Evolutionary conservation across 108 stramenopile genomes (phyloP).

Genomic region (Stephanodiscus triporus): DNA sequence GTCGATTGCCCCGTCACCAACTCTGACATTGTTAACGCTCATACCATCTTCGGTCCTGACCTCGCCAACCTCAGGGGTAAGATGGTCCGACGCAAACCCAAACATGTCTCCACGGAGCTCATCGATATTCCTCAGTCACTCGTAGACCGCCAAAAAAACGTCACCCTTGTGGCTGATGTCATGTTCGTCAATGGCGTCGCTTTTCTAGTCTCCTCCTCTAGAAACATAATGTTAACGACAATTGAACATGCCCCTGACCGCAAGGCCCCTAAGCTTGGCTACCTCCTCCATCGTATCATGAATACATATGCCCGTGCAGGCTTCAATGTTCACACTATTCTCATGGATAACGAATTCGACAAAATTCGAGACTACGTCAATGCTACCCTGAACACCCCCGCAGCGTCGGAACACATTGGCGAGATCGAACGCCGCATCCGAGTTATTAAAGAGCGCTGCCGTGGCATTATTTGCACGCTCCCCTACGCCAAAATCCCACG

Average conservation of each 20-base stretch:
- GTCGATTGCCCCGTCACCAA: slow-evolving; percentile 34
- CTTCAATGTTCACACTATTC: background rate
- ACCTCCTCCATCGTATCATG: slow-evolving; percentile 21
- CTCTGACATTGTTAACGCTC: slow-evolving; percentile 14
- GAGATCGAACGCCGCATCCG: slow-evolving; percentile 48
- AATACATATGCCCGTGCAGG: slow-evolving; percentile 21
- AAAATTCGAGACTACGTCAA: background rate
- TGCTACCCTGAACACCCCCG: slow-evolving; percentile 11
- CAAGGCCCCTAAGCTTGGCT: background rate
- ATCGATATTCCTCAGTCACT: slow-evolving; percentile 27
- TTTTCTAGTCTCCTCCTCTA: too few species aligned
- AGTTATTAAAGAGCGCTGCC: slow-evolving; percentile 41
- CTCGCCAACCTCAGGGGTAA: slow-evolving; percentile 42
- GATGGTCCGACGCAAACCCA: slow-evolving; percentile 6
- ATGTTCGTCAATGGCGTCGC: too few species aligned
- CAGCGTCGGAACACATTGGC: slow-evolving; percentile 25
- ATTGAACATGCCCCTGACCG: slow-evolving; percentile 7
- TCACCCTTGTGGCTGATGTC: slow-evolving; percentile 15
- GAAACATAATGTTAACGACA: background rate
- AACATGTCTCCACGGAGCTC: background rate
- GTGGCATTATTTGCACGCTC: slow-evolving; percentile 30
- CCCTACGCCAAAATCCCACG: slow-evolving; percentile 39
- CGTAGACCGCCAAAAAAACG: slow-evolving; percentile 25
- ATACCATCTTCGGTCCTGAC: background rate
- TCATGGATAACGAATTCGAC: slow-evolving; percentile 32